Base-by-base conservation (phyloP, 1,284 basidiomycete species). In the Chalciporus sp. region DNA sequence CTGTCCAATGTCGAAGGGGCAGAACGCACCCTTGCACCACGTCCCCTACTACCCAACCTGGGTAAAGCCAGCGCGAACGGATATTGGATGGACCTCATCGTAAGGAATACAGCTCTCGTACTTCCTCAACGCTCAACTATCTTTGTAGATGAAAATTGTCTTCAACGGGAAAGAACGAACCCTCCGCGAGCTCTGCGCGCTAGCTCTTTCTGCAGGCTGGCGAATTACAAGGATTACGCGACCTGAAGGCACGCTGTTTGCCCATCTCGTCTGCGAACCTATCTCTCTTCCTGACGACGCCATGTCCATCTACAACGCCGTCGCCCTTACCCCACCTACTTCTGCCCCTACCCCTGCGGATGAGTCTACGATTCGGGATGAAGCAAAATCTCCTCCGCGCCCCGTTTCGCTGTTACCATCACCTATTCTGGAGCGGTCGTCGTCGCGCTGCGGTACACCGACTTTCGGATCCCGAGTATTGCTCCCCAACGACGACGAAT, bases 91-190 rank as follows among this genome's bases (percentile, higher is more conserved):
- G 88, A 90, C 62, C 66, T 90, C 60, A 82, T 84, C 35, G 87
- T 88, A 61, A 51, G 79, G 20, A n/a, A 2, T 12, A 11, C 14
- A 33, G 48, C 1, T 29, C 14, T 31, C 3, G 0, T 40, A 19
- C 8, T n/a, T 29, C 50, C 11, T 26, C 14, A 0, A n/a, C 4
- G 14, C 19, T 42, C 47, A 47, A 51, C 49, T 65, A 14, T 12
- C 23, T 31, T 42, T 28, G 48, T 51, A 89, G 87, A 90, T 90
- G 88, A 83, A 86, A 65, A 78, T 77, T 7, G 80, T 77, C 52
- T 86, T 89, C 69, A 88, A 88, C 56, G 76, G 83, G 4, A 84
- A 87, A 59, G 88, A 90, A 59, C 78, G 88, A 10, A 90, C 88
- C 0, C 72, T 88, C 11, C 79, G 84, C 44, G 87, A 90, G 68